Evolutionary conservation across 2,329 filamentous ascomycete species (phyloP).

Genomic region (Scopulariopsis brevicaulis): DNA sequence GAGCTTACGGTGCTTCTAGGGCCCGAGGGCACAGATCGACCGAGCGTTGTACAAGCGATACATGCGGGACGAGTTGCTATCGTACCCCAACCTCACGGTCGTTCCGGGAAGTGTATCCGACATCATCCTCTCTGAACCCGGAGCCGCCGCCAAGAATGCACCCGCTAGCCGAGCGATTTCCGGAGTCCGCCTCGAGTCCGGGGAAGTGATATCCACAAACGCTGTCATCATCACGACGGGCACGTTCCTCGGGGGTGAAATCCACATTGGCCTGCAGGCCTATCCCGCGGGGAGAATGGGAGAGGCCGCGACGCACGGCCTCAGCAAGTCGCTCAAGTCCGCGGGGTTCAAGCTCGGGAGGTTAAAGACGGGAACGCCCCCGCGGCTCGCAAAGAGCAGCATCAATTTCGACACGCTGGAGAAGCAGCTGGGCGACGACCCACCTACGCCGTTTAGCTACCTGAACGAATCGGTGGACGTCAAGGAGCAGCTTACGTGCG

Average conservation of each 20-base stretch:
- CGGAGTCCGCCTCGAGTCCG: conserved; percentile 78
- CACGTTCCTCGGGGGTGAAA: conserved; percentile 90
- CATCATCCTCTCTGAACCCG: conserved; percentile 45
- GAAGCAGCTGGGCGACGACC: conserved; percentile 69
- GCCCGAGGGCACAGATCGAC: conserved; percentile 92
- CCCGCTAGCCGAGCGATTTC: conserved; percentile 43
- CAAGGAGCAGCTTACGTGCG: conserved; percentile 75
- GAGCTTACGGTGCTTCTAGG: conserved; percentile 25
- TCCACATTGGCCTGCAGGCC: conserved; percentile 79
- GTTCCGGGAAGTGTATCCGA: conserved; percentile 84
- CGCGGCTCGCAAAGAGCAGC: conserved; percentile 67
- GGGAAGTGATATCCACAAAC: conserved; percentile 67
- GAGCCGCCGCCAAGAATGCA: conserved; percentile 37
- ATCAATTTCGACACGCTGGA: conserved; percentile 70
- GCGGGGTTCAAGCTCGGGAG: conserved; percentile 85
- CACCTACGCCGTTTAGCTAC: conserved; percentile 85
- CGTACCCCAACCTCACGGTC: conserved; percentile 69
- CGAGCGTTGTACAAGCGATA: conserved; percentile 76
- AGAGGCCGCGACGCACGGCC: conserved; percentile 81
- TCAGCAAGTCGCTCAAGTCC: conserved; percentile 81
- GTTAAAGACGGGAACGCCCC: conserved; percentile 92
- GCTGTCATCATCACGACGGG: conserved; percentile 92
- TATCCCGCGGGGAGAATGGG: conserved; percentile 88
- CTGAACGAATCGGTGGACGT: conserved; percentile 71
- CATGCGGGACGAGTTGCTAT: conserved; percentile 77